These are phyloP conservation scores for Plasmopara viticola DNA, from an alignment of 352 stramenopile species.

Conservation along the genomic window DNA sequence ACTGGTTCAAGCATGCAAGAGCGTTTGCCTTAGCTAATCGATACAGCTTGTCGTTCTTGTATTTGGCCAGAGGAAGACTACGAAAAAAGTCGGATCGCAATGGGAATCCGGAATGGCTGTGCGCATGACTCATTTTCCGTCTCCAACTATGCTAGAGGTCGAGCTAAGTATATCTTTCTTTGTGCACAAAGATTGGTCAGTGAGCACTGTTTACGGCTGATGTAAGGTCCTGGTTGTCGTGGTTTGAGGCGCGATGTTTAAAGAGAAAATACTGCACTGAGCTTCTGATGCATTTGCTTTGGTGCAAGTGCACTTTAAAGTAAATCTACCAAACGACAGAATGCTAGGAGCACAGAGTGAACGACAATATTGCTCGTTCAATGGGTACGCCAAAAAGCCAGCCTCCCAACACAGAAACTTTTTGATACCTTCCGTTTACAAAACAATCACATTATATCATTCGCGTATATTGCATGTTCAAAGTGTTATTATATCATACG, in stretches of 20 bases:
- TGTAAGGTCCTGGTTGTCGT: slow-evolving; percentile 1
- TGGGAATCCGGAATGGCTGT: slow-evolving; percentile 38
- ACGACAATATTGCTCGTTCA: slow-evolving; percentile 8
- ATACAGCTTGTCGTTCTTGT: slow-evolving; percentile 54
- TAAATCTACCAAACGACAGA: slow-evolving; percentile 7
- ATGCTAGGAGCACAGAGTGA: slow-evolving; percentile 5
- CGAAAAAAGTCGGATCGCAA: slow-evolving; percentile 71
- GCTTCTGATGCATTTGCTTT: slow-evolving; percentile 11
- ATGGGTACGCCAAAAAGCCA: not conserved
- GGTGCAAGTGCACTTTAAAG: slow-evolving; percentile 6
- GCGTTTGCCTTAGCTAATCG: slow-evolving; percentile 47
- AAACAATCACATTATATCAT: no score
- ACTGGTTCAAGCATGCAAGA: slow-evolving; percentile 50
- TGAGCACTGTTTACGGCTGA: not conserved
- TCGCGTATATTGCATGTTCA: no score
- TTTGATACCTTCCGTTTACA: no score
- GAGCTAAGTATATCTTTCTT: no score
- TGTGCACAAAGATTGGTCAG: slow-evolving; percentile 1
- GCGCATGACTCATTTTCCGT: slow-evolving; percentile 18
- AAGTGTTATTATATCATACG: no score
- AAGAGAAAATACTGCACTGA: slow-evolving; percentile 26
- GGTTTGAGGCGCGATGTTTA: slow-evolving; percentile 10
- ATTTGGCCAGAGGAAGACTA: slow-evolving; percentile 46
- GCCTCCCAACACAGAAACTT: slow-evolving; percentile 10
- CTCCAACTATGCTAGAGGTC: not conserved